phyloP scores from a whole-genome alignment of 208 protist genomes.

The Leishmania mexicana region DNA sequence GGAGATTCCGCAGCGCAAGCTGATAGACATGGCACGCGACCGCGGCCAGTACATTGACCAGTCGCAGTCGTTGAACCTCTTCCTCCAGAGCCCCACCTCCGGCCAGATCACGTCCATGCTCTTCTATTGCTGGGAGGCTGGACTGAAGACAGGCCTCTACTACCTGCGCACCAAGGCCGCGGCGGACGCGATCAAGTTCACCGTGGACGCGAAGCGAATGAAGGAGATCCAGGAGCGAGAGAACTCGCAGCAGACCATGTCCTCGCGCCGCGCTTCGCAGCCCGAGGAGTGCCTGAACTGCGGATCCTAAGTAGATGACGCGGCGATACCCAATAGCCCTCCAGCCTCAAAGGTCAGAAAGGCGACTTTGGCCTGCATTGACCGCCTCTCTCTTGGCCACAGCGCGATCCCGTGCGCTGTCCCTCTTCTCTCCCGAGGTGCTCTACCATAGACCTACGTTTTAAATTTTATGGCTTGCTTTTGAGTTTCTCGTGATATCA shows the following conservation, averaged over 20 bases:
- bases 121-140: constrained; percentile 98
- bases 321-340: not conserved
- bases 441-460: not conserved
- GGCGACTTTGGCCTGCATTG: not conserved
- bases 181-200: constrained; percentile 99
- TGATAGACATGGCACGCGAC: constrained; percentile 99
- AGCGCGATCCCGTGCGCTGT: not conserved
- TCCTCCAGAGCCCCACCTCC: constrained; percentile 95
- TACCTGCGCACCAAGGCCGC: constrained; percentile 98
- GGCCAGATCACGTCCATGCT: constrained; percentile 99
- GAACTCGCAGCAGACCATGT: constrained; percentile 5
- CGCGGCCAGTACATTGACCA: constrained; percentile 99
- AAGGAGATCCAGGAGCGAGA: constrained; percentile 67
- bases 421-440: not conserved
- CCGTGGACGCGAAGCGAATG: constrained; percentile 93
- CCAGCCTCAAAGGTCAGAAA: not conserved
- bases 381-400: not conserved
- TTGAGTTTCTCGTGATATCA: not conserved
- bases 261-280: constrained; percentile 15
- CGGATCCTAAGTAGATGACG: constrained; percentile 29
- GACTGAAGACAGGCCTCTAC: constrained; percentile 99
- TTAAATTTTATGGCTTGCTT: not conserved
- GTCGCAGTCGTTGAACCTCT: constrained; percentile 98
- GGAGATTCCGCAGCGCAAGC: constrained; percentile 97
- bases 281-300: constrained; percentile 90